Base-by-base conservation (phyloP, 2,329 filamentous ascomycete species). In the Penicillium aurantiogriseum region DNA sequence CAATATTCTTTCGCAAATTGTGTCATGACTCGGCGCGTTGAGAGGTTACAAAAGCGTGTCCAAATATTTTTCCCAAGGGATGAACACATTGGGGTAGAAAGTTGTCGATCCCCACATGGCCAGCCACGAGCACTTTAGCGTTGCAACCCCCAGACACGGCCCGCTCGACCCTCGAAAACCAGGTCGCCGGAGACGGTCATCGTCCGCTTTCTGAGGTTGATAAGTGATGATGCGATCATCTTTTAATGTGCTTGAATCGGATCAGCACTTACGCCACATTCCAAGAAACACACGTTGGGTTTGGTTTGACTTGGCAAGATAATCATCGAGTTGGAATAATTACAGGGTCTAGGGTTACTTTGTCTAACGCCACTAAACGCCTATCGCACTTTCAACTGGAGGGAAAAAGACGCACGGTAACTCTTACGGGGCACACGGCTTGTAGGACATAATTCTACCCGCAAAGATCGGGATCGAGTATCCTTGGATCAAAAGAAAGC, bases 101-200 rank as follows among this genome's bases (percentile, higher is more conserved):
- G 9, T 5, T 29, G 53, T 19, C 51, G 58, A 60, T 58, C 58
- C 56, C 58, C 58, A 60, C 58, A 58, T 60, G 58, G 56, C 35
- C 15, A 52, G 35, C 58, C 58, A 60, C 56, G 58, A 50, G 58
- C 15, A 9, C 19, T 33, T 45, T 51, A n/a, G 46, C 25, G 45
- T 23, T 51, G 40, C n/a, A 51, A 52, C 51, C 31, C 23, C 49
- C 33, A 35, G 45, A 51, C 17, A 33, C 47, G 47, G 35, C 15
- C 31, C 51, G 40, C 50, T 52, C 36, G 29, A 42, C 21, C 44
- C n/a, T 17, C 19, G 23, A 25, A 13, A 29, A 25, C n/a, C 10
- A 35, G 19, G 8, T 50, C 52, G 52, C 52, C 52, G 52, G 44
- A 50, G 36, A 50, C 31, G 52, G 52, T 31, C 42, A 48, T n/a